A percentile compares a stretch with the other conserved stretches of the same genome.
phyloP scores from a whole-genome alignment of 2,329 filamentous ascomycete genomes.

The Fusarium sp. region DNA sequence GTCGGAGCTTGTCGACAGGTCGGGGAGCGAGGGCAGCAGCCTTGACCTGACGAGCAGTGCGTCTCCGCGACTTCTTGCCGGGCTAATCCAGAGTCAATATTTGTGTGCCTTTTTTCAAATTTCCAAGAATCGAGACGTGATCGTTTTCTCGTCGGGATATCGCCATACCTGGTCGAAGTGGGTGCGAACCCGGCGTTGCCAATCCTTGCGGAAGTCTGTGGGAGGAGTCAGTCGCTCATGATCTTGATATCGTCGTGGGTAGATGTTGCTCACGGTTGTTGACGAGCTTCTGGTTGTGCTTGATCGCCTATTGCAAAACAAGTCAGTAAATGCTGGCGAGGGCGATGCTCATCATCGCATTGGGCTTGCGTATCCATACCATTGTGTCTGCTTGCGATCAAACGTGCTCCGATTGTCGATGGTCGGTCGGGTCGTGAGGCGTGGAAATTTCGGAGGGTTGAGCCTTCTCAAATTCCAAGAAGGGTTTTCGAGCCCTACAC shows the following conservation, averaged over 20 bases:
- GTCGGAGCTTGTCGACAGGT: slow-evolving; percentile 95
- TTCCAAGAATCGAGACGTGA: slow-evolving; percentile 35
- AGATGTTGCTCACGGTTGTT: slow-evolving; percentile 81
- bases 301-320: slow-evolving; percentile 79
- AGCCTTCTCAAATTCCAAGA: slow-evolving; percentile 55
- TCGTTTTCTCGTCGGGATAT: slow-evolving; percentile 26
- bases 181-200: slow-evolving; percentile 98
- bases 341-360: slow-evolving; percentile 36
- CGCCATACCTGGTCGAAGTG: slow-evolving; percentile 98
- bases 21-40: slow-evolving; percentile 94
- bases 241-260: slow-evolving; percentile 42
- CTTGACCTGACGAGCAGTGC: slow-evolving; percentile 92
- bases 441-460: slow-evolving; percentile 54
- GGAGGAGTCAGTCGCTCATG: slow-evolving; percentile 54
- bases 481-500: slow-evolving; percentile 57
- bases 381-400: slow-evolving; percentile 67
- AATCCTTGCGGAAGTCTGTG: slow-evolving; percentile 98
- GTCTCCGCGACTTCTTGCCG: slow-evolving; percentile 94
- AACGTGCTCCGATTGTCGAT: slow-evolving; percentile 58
- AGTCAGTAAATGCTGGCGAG: slow-evolving; percentile 44
- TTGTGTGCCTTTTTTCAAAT: slow-evolving; percentile 28
- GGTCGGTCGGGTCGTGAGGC: slow-evolving; percentile 53
- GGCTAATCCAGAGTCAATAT: slow-evolving; percentile 69
- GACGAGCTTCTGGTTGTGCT: slow-evolving; percentile 99
- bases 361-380: slow-evolving; percentile 53